Evolutionary conservation across 164 flowering plant genomes (phyloP), one percentile per base, ranked within the genome.

Genomic region (Kingdonia uniflora): DNA sequence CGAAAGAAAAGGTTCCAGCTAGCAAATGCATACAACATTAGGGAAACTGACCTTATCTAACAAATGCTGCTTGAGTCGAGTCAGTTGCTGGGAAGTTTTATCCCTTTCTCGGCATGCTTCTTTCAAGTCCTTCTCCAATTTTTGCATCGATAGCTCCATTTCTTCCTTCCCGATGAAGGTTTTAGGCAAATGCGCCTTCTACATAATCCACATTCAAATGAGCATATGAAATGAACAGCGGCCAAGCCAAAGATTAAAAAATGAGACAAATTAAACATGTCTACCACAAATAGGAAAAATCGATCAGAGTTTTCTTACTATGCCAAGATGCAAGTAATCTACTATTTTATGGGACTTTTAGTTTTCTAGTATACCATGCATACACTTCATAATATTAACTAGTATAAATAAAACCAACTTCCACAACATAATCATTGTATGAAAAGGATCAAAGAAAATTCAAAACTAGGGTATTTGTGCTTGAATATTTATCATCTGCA

Each of bases 1-100:
- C n/a, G n/a, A n/a, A n/a, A n/a, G n/a, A n/a, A n/a, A 29, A 29
- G 8, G 35, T 29, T 3, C 35, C 35, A 29, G 4, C 35, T 29
- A 52, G 33, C 40, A 52, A 26, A 40, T 42, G 22, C 17, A 58
- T 49, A 50, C 8, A 8, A 7, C 20, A n/a, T 13, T 41, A 17
- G 15, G 57, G 48, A 45, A 54, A 48, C 35, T 42, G 49, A 92
- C 99, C 99, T 89, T 89, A 52, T 94, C 95, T 57, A 94, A 62
- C 63, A 94, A 70, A 64, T 94, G 99, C 66, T 94, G 86, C 66
- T 94, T 94, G 38, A 94, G 88, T 44, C 99, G 87, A n/a, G 73
- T 57, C 60, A 94, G 66, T 58, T 89, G 74, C 59, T 87, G 95
- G 23, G 72, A 26, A 54, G 90, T 92, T 74, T 94, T 94, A 68